Conservation (phyloP, 225 moss, liverwort and hornwort species). For the Lunularia cruciata region DNA sequence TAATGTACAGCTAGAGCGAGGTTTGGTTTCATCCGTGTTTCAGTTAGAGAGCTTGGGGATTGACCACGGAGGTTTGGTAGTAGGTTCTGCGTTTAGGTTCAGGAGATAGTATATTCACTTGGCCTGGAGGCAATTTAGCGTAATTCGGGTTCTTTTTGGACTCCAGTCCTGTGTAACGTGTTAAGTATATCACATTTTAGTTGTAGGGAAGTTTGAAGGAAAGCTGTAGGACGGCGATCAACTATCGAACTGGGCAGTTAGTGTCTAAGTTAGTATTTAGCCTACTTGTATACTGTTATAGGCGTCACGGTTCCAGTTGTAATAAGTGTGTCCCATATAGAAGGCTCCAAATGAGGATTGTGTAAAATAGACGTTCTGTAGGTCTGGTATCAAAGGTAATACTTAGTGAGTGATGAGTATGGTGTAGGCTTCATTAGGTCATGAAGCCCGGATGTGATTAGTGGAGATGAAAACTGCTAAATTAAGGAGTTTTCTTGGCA, state of each 20-base stretch:
- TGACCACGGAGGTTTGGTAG: conserved; percentile 2
- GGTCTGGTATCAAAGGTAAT: not conserved
- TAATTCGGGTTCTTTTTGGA: not conserved
- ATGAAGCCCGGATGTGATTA: not conserved
- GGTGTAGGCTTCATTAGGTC: not conserved
- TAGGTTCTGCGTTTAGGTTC: no score
- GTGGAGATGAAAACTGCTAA: no score
- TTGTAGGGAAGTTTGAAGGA: not conserved
- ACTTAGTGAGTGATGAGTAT: not conserved
- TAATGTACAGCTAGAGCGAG: conserved; percentile 5
- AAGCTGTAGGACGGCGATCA: not conserved
- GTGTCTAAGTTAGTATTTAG: not conserved
- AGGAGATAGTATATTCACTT: not conserved
- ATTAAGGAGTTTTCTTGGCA: not conserved
- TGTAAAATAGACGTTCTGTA: not conserved
- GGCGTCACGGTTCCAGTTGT: not conserved
- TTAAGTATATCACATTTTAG: not conserved
- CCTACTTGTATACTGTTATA: not conserved
- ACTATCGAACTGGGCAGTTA: not conserved
- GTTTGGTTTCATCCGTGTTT: not conserved
- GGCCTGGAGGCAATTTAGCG: not conserved
- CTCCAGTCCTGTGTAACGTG: conserved; percentile 10
- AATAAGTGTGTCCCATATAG: not conserved
- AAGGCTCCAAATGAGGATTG: not conserved
- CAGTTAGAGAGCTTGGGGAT: not conserved